Percentiles rank a stretch among this genome's conserved stretches.
Conservation (phyloP, 2,329 filamentous ascomycete genomes). For the Stemphylium vesicarium region DNA sequence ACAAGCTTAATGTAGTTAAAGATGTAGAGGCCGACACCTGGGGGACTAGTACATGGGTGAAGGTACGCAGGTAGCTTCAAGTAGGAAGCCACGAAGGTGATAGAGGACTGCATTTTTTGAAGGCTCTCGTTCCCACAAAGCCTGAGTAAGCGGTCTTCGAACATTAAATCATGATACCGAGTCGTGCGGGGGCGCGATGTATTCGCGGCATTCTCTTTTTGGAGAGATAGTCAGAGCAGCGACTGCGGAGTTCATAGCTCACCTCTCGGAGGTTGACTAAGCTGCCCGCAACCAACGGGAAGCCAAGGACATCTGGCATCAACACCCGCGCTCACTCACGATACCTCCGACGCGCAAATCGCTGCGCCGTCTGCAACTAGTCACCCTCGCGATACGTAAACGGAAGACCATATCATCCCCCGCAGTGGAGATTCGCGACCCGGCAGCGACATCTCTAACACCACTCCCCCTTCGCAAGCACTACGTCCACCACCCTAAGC, state of each 20-base stretch:
- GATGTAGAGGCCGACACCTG: neutral
- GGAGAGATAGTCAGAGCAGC: neutral
- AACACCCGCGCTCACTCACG: constrained; percentile 27
- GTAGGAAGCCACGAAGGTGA: constrained; percentile 4
- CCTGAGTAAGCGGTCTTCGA: too few species aligned
- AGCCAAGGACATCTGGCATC: constrained; percentile 41
- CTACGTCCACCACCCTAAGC: neutral
- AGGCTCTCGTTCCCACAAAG: too few species aligned
- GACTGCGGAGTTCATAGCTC: constrained; percentile 18
- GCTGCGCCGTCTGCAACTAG: neutral
- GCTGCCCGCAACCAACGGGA: constrained; percentile 24
- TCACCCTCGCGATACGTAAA: neutral
- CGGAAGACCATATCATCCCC: neutral
- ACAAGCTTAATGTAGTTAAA: neutral
- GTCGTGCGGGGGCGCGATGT: too few species aligned
- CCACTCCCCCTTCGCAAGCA: too few species aligned
- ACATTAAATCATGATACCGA: too few species aligned
- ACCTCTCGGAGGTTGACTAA: constrained; percentile 29
- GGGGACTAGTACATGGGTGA: neutral
- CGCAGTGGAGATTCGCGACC: constrained; percentile 11
- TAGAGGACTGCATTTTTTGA: neutral
- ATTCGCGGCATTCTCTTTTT: neutral
- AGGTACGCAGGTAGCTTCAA: neutral
- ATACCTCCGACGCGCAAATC: constrained; percentile 16
- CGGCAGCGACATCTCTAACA: too few species aligned